phyloP scores from a whole-genome alignment of 805 yeast species.

The Candida methanosorbosa region DNA sequence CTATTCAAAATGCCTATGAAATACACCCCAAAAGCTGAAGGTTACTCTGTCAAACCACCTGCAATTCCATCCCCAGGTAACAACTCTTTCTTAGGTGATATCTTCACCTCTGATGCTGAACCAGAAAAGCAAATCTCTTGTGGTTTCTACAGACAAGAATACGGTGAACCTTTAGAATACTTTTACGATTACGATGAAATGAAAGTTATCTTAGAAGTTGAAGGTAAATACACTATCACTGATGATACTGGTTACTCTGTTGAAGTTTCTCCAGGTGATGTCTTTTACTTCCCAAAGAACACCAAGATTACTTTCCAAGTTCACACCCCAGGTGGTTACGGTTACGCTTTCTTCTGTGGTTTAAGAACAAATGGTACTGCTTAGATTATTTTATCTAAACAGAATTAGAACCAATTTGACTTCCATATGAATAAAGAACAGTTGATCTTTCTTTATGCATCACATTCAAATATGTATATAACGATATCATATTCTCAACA shows the following conservation, averaged over 20 bases:
- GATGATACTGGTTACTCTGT: slow-evolving; percentile 59
- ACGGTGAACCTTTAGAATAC: slow-evolving; percentile 63
- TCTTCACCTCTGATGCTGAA: slow-evolving; percentile 52
- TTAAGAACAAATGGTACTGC: slow-evolving; percentile 40
- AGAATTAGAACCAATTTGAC: neutral
- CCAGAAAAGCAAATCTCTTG: slow-evolving; percentile 50
- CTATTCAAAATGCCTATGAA: slow-evolving; percentile 40
- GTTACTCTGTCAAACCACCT: slow-evolving; percentile 46
- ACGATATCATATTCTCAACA: too few species aligned
- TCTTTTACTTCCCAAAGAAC: slow-evolving; percentile 60
- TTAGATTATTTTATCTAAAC: slow-evolving; percentile 7
- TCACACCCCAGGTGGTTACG: slow-evolving; percentile 39
- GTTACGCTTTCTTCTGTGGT: slow-evolving; percentile 54
- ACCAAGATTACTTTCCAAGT: slow-evolving; percentile 55
- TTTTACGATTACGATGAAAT: slow-evolving; percentile 58
- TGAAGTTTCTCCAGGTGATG: slow-evolving; percentile 55
- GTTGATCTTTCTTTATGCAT: too few species aligned
- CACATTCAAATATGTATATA: too few species aligned
- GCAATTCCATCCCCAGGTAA: slow-evolving; percentile 55
- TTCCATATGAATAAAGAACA: neutral
- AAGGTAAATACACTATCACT: slow-evolving; percentile 52
- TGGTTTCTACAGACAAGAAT: slow-evolving; percentile 65
- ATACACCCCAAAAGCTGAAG: slow-evolving; percentile 45
- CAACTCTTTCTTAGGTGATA: slow-evolving; percentile 64
- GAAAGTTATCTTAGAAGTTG: slow-evolving; percentile 61